Conservation (phyloP, 805 yeast genomes). For the Kodamaea nitidulidarum region DNA sequence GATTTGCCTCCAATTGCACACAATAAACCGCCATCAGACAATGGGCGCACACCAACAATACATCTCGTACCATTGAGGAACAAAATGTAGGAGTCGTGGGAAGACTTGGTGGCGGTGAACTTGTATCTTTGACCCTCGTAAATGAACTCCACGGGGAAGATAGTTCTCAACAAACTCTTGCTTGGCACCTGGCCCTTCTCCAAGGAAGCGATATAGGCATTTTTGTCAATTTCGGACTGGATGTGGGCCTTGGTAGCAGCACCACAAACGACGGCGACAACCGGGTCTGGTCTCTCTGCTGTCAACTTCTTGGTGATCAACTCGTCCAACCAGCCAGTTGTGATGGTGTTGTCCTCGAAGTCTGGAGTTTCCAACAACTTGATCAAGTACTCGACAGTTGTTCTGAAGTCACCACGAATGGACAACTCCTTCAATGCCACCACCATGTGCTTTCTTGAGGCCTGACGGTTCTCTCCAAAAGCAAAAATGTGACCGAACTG, state of each 20-base stretch:
- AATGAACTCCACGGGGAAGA: constrained; percentile 90
- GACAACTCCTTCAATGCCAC: constrained; percentile 95
- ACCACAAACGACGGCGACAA: constrained; percentile 91
- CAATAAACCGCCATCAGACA: constrained; percentile 92
- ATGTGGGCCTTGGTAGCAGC: constrained; percentile 95
- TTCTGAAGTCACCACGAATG: constrained; percentile 97
- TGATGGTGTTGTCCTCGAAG: constrained; percentile 92
- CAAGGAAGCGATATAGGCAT: constrained; percentile 68
- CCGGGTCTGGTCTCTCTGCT: constrained; percentile 93
- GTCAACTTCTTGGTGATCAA: constrained; percentile 89
- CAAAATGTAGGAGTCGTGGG: constrained; percentile 77
- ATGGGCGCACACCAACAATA: constrained; percentile 80
- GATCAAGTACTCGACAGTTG: constrained; percentile 95
- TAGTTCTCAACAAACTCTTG: constrained; percentile 73
- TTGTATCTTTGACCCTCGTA: constrained; percentile 91
- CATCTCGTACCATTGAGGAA: constrained; percentile 91
- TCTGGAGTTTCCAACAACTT: constrained; percentile 94
- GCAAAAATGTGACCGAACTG: constrained; percentile 99
- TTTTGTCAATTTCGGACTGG: constrained; percentile 64
- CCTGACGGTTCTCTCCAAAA: constrained; percentile 97
- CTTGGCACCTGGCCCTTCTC: constrained; percentile 95
- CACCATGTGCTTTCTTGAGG: constrained; percentile 97
- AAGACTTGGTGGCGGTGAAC: constrained; percentile 93
- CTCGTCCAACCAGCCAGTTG: constrained; percentile 99
- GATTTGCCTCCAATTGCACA: constrained; percentile 87